Base-by-base conservation (phyloP, 2,329 filamentous ascomycete species). In the Fusarium odoratissimum region DNA sequence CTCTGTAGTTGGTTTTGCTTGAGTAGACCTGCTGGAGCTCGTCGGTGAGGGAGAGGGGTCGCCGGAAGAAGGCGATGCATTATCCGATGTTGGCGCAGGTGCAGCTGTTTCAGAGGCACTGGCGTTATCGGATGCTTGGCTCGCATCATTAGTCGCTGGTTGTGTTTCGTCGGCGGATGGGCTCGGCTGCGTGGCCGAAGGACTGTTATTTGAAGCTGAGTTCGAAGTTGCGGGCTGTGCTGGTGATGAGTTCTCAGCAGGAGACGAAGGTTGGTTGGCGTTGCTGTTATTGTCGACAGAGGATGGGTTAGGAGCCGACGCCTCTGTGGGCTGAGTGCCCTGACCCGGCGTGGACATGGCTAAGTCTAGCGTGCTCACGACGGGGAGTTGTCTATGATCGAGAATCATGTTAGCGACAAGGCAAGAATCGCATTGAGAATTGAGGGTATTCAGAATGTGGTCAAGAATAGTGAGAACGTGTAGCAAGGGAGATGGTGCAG, bases 321-420 rank as follows among this genome's bases (percentile, higher is more conserved):
- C 56, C n/a, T 65, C 60, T 30, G 76, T 77, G 38, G 75, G 68
- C 63, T 68, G 67, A 28, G 71, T 63, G 69, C 66, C 57, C 57
- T 70, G 57, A 25, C 62, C 76, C 46, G 79, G 75, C 48, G 60
- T 74, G 60, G 79, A 80, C 82, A 84, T 84, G 75, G 71, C 79
- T 69, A 78, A 76, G 69, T 70, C 71, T 58, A 69, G 66, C 23
- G 74, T 71, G 69, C 62, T 72, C 58, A 69, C 57, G 57, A 63
- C 68, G 38, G 59, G 69, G 35, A 76, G 51, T 62, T 78, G 80
- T 65, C 80, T 83, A 63, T 60, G 62, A 60, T 72, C 54, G 67
- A 78, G 74, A 56, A 79, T 68, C 76, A 79, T 82, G 78, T 84
- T 77, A 84, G 82, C 75, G 75, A 63, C 54, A 62, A 56, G 67